These are phyloP conservation scores for Stentor coeruleus DNA, from an alignment of 73 alveolate species.

Conservation along the genomic window DNA sequence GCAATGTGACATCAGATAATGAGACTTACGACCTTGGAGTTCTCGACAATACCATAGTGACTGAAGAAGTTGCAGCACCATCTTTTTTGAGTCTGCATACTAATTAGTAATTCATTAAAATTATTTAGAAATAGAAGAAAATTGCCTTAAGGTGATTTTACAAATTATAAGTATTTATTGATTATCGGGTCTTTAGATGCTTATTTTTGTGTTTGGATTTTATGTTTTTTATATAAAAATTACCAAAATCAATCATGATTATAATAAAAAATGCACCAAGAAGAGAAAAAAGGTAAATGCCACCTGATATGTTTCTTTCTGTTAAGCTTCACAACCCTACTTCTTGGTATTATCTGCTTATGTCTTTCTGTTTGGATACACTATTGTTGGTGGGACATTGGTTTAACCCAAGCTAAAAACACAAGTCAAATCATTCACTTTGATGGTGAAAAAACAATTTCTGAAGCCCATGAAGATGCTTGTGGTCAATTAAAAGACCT, in stretches of 20 bases:
- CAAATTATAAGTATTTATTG: too few relatives aligned
- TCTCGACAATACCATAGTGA: too few relatives aligned
- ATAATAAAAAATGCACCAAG: neutral
- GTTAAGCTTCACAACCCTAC: neutral
- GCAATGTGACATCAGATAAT: too few relatives aligned
- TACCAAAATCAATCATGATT: neutral
- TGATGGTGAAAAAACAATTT: neutral
- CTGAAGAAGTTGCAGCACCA: too few relatives aligned
- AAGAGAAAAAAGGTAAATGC: neutral
- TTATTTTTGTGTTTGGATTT: too few relatives aligned
- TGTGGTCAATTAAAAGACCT: neutral
- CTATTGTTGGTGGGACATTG: neutral
- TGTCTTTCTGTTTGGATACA: neutral
- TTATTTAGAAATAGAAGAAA: too few relatives aligned
- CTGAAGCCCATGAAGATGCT: neutral
- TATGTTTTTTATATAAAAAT: too few relatives aligned
- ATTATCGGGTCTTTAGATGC: too few relatives aligned
- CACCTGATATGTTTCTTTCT: neutral
- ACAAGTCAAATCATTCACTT: neutral
- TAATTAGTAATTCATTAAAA: too few relatives aligned
- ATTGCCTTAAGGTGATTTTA: too few relatives aligned
- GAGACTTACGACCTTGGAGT: too few relatives aligned
- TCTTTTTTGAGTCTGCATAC: too few relatives aligned
- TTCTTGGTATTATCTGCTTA: neutral
- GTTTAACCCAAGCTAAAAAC: neutral